phyloP scores from a whole-genome alignment of 768 basidiomycete genomes.

The Kwoniella newhampshirensis region DNA sequence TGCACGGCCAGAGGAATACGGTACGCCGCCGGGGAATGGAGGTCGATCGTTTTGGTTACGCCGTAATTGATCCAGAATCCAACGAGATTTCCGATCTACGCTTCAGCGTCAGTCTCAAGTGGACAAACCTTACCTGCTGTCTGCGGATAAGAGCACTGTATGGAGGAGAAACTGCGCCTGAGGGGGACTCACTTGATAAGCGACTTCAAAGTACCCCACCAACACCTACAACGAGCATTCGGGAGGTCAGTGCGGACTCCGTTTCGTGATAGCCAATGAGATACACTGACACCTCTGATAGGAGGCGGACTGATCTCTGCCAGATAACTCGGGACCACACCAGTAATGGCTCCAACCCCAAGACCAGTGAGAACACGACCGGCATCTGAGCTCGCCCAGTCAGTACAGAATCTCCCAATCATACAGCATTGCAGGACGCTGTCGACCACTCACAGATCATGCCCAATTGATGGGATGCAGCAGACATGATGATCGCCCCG shows the following conservation, averaged over 20 bases:
- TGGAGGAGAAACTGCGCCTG: no score
- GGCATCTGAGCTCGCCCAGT: constrained; percentile 14
- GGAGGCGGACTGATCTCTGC: constrained; percentile 51
- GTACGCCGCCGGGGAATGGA: constrained; percentile 30
- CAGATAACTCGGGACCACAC: constrained; percentile 50
- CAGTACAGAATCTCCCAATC: background rate
- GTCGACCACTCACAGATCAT: constrained; percentile 54
- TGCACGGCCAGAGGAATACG: constrained; percentile 53
- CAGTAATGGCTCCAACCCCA: constrained; percentile 53
- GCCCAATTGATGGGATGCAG: constrained; percentile 22
- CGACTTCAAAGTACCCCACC: constrained; percentile 59
- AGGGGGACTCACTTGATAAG: constrained; percentile 54
- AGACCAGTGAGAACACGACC: constrained; percentile 49
- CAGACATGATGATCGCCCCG: constrained; percentile 55
- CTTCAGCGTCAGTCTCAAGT: no score
- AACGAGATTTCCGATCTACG: constrained; percentile 56
- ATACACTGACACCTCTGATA: constrained; percentile 54
- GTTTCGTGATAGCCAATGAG: constrained; percentile 7
- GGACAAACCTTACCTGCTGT: no score
- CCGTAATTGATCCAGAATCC: constrained; percentile 52
- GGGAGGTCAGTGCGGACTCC: no score
- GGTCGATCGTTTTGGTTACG: constrained; percentile 20
- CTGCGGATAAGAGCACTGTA: no score
- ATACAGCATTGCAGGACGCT: background rate
- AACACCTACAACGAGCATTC: constrained; percentile 51